Percentiles rank a stretch among this genome's conserved stretches.
Evolutionary conservation across 192 early-diverging fungal genomes (phyloP).

Genomic region (Phlyctochytrium bullatum): DNA sequence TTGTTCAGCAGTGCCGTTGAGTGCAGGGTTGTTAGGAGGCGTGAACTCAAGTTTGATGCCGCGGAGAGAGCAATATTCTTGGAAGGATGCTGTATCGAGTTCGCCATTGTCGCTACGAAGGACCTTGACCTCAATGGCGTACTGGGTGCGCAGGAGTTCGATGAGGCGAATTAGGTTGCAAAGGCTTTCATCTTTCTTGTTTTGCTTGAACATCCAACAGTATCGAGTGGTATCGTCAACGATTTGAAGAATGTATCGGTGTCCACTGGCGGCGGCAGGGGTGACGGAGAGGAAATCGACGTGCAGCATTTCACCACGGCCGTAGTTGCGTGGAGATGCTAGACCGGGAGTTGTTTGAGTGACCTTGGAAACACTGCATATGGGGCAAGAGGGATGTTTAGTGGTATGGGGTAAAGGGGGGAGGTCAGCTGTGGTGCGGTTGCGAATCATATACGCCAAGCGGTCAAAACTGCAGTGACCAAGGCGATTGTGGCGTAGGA

Average conservation of each 20-base stretch:
- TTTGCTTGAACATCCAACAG: neutral
- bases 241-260: neutral
- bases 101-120: constrained; percentile 5
- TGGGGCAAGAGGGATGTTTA: neutral
- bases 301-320: neutral
- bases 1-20: constrained; percentile 10
- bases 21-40: neutral
- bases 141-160: neutral
- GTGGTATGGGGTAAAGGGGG: neutral
- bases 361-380: neutral
- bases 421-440: neutral
- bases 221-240: neutral
- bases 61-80: neutral
- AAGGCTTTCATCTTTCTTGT: constrained; percentile 1
- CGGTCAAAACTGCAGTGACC: neutral
- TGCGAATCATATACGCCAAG: neutral
- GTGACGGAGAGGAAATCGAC: neutral
- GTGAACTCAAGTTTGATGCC: constrained; percentile 6
- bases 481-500: neutral
- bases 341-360: neutral
- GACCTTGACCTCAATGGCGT: neutral
- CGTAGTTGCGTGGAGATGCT: neutral
- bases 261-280: neutral
- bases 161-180: constrained; percentile 4
- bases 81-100: constrained; percentile 1